Evolutionary conservation across 139 green algal genomes (phyloP), one percentile per base, ranked within the genome.

Genomic region (Chlorella sp.): DNA sequence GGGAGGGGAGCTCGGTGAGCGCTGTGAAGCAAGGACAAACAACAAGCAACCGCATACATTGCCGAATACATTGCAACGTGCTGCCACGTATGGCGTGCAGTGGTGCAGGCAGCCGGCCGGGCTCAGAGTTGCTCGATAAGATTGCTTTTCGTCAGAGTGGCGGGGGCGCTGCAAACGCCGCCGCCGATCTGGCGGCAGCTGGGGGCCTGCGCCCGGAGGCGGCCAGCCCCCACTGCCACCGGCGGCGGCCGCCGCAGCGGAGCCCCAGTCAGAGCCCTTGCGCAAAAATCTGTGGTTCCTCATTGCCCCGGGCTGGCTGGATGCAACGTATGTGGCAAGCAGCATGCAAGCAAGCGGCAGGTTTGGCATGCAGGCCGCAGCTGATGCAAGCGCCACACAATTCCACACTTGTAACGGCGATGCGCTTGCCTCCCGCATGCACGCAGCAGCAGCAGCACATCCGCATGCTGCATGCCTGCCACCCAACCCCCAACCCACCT

Each of bases 281-380:
- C 84, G 84, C 84, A 88, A 88, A 24, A 84, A 65, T 88, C 48
- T 85, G 41, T 84, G n/a, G 77, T 34, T 88, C 84, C 22, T 88
- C 84, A 80, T 60, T 26, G 84, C 84, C 62, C n/a, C 14, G 46
- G 1, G 24, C 56, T 3, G 44, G 5, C 34, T 30, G 32, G 32
- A 22, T 51, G 69, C 26, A 26, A 11, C 7, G 81, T 82, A 44
- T 41, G 34, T 51, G 51, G 51, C 32, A 48, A 20, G 19, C 48
- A 67, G 56, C 43, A 30, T 41, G 8, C 40, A 41, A 24, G 13
- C 72, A 41, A 34, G n/a, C 79, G 16, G 51, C n/a, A n/a, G n/a
- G n/a, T n/a, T n/a, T n/a, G n/a, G n/a, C n/a, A n/a, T n/a, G n/a
- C n/a, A n/a, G n/a, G n/a, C n/a, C n/a, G n/a, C n/a, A n/a, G n/a